Evolutionary conservation across 2,329 filamentous ascomycete species (phyloP).

Genomic region (Cladosporium colombiae): DNA sequence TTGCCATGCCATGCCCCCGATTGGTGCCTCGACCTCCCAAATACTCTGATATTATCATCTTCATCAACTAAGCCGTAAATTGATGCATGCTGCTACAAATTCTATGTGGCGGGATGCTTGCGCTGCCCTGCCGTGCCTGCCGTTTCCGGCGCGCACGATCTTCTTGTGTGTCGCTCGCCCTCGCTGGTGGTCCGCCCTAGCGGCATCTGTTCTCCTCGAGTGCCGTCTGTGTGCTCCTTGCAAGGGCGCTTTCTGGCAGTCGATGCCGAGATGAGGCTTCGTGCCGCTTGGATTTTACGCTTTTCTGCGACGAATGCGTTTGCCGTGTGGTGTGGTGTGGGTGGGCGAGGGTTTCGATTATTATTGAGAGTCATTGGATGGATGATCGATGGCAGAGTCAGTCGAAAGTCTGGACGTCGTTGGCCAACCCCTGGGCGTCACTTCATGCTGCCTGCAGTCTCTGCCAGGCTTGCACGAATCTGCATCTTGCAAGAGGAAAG

Average conservation of each 20-base stretch:
- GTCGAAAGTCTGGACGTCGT: neutral
- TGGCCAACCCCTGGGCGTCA: neutral
- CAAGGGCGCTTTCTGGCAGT: slow-evolving; percentile 6
- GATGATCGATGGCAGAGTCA: neutral
- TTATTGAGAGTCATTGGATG: neutral
- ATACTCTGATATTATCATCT: slow-evolving; percentile 6
- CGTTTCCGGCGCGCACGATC: slow-evolving; percentile 5
- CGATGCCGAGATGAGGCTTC: slow-evolving; percentile 14
- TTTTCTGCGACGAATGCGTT: neutral
- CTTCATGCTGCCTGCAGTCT: neutral
- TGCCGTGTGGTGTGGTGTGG: neutral
- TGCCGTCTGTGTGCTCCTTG: slow-evolving; percentile 1
- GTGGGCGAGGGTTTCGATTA: neutral
- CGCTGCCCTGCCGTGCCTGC: neutral
- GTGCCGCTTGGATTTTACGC: neutral
- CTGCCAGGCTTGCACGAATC: neutral
- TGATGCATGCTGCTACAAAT: slow-evolving; percentile 3
- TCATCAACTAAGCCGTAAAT: slow-evolving; percentile 5
- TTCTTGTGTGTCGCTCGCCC: neutral
- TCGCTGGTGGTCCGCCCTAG: neutral
- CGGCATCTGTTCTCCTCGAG: neutral
- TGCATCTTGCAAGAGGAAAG: neutral
- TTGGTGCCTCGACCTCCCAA: neutral
- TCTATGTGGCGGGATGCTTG: neutral
- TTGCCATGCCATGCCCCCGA: slow-evolving; percentile 8